Base-by-base conservation (phyloP, 306 rosid species). In the Vigna mungo region DNA sequence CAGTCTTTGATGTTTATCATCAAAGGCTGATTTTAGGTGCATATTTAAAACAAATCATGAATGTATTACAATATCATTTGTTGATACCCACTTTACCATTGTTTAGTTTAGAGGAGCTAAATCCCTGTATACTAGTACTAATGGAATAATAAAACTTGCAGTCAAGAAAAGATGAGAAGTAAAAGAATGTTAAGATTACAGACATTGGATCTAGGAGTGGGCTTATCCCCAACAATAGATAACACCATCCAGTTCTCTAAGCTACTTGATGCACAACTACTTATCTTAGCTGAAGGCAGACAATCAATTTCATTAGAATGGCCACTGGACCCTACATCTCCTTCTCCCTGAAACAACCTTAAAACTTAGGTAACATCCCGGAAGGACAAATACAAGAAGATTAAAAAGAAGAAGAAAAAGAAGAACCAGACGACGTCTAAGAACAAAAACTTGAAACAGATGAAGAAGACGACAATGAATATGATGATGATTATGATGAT, bases 211-310 rank as follows among this genome's bases (percentile, higher is more conserved):
- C 87, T 81, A 34, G 87, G 85, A 77, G 78, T 44, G 10, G 87
- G 87, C 23, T 72, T 81, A 51, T 84, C 87, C 30, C 87, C 87
- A 12, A 81, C 76, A 77, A 84, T 77, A 61, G 87, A 80, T 73
- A 84, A 46, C 43, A 80, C 79, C 79, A 77, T 88, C 98, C 98
- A 94, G 39, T 85, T 90, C 71, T 90, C 97, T 1, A 90, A 90
- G 87, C 78, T 85, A 9, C 86, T 87, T 15, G 83, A 59, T 13
- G 87, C 44, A 80, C 88, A 81, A 66, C 69, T 72, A 86, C 85
- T 75, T 30, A 74, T 80, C 86, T 89, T 92, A 7, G 90, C 69
- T 7, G 86, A 76, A 77, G 82, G 70, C 25, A 83, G 88, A 64
- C 68, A 74, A 71, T 84, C 84, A 23, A 36, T 86, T 60, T 91